Conservation (phyloP, 1,139 yeast genomes). For the Insectozyma bohioensis region DNA sequence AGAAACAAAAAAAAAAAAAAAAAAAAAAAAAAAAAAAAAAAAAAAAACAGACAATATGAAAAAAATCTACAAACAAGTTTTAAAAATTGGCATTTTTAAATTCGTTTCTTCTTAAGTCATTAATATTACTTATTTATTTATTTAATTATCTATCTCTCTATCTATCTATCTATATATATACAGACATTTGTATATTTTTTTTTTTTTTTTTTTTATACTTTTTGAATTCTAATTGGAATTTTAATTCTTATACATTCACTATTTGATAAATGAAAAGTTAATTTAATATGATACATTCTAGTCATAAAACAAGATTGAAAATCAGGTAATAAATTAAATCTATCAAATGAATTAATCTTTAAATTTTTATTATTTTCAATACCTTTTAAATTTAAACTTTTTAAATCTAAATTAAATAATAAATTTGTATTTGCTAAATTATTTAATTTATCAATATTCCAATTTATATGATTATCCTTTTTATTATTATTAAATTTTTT, state of each 20-base stretch:
- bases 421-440: slow-evolving; percentile 10
- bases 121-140: too few species aligned
- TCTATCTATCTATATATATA: too few species aligned
- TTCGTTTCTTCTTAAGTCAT: too few species aligned
- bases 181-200: too few species aligned
- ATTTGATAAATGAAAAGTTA: slow-evolving; percentile 28
- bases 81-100: too few species aligned
- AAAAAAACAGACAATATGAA: too few species aligned
- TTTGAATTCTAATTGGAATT: slow-evolving; percentile 29
- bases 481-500: slow-evolving; percentile 8
- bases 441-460: slow-evolving; percentile 1
- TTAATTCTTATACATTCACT: slow-evolving; percentile 29
- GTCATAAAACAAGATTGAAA: slow-evolving; percentile 40
- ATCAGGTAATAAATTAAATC: slow-evolving; percentile 35
- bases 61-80: too few species aligned
- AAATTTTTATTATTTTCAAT: slow-evolving; percentile 1
- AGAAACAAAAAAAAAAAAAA: too few species aligned
- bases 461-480: slow-evolving; percentile 7
- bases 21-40: too few species aligned
- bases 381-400: slow-evolving; percentile 13
- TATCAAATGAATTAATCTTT: slow-evolving; percentile 16
- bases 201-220: slow-evolving; percentile 6
- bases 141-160: too few species aligned
- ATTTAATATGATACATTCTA: slow-evolving; percentile 34
- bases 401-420: slow-evolving; percentile 12